A percentile compares a stretch with the other conserved stretches of the same genome.
These are phyloP conservation scores for Erythrophleum ivorense DNA, from an alignment of 331 rosid species.

Conservation along the genomic window DNA sequence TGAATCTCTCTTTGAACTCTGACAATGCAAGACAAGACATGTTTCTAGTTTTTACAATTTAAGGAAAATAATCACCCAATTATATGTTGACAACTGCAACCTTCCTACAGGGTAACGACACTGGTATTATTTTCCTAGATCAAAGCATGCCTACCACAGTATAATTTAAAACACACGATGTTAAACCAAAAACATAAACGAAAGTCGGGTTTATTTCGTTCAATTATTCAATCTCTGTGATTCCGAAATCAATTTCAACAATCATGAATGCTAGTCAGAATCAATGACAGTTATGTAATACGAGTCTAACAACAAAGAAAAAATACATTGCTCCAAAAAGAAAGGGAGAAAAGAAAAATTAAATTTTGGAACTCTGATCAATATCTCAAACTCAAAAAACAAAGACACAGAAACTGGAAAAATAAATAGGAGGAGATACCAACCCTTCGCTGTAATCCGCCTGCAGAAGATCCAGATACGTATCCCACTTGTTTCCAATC, in stretches of 20 bases:
- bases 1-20: not conserved
- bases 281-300: not conserved
- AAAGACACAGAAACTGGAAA: not conserved
- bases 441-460: slow-evolving; percentile 79
- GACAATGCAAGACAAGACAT: not conserved
- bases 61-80: not conserved
- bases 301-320: not conserved
- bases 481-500: slow-evolving; percentile 80
- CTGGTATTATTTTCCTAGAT: not conserved
- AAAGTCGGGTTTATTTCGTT: not conserved
- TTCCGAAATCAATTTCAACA: not conserved
- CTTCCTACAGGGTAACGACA: not conserved
- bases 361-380: not conserved
- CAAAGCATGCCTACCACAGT: slow-evolving; percentile 23
- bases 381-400: not conserved
- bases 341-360: not conserved
- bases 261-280: not conserved
- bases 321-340: not conserved
- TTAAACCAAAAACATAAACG: not conserved
- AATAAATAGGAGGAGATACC: not conserved
- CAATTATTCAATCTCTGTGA: not conserved
- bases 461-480: slow-evolving; percentile 74
- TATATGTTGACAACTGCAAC: not conserved
- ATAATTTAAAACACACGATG: not conserved
- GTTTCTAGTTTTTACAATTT: not conserved